phyloP scores from a whole-genome alignment of 2,329 filamentous ascomycete genomes.

The Lasiodiplodia citricola region DNA sequence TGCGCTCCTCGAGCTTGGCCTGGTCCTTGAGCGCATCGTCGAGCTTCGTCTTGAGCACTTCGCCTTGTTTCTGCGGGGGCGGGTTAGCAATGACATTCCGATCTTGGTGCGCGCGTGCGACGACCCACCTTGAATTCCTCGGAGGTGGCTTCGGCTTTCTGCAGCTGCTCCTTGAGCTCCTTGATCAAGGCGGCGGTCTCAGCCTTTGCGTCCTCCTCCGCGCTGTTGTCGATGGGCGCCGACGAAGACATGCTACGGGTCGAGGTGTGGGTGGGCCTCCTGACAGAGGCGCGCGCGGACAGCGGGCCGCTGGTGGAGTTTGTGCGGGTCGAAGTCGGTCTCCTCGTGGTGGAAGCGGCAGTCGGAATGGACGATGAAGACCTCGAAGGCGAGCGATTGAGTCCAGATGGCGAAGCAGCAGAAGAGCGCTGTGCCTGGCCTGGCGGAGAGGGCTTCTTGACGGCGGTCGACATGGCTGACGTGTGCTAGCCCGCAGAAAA shows the following conservation, averaged over 20 bases:
- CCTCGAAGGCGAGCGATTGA: conserved; percentile 40
- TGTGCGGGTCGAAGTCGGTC: conserved; percentile 26
- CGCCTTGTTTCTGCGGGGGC: conserved; percentile 74
- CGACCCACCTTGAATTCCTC: conserved; percentile 64
- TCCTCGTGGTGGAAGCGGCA: conserved; percentile 9
- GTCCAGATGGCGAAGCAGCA: conserved; percentile 38
- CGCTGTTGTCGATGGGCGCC: conserved; percentile 31
- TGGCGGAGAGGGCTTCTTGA: conserved; percentile 43
- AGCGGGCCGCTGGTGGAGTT: conserved; percentile 41
- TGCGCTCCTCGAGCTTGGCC: conserved; percentile 81
- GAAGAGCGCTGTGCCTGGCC: conserved; percentile 38
- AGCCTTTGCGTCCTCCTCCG: conserved; percentile 71
- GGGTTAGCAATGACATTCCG: conserved; percentile 7
- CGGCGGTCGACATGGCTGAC: conserved; percentile 40
- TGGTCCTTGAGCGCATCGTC: conserved; percentile 87
- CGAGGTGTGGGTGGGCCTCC: conserved; percentile 43
- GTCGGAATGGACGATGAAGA: conserved; percentile 30
- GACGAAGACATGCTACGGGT: conserved; percentile 35
- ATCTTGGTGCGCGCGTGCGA: conserved; percentile 1
- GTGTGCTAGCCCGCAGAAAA: conserved; percentile 13
- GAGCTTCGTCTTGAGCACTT: conserved; percentile 82
- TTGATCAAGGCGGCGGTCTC: conserved; percentile 80
- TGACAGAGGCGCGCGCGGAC: conserved; percentile 46
- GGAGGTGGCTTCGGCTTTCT: conserved; percentile 77
- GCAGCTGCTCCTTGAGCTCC: conserved; percentile 81